phyloP scores from a whole-genome alignment of 208 protist genomes.

The Naegleria fowleri region DNA sequence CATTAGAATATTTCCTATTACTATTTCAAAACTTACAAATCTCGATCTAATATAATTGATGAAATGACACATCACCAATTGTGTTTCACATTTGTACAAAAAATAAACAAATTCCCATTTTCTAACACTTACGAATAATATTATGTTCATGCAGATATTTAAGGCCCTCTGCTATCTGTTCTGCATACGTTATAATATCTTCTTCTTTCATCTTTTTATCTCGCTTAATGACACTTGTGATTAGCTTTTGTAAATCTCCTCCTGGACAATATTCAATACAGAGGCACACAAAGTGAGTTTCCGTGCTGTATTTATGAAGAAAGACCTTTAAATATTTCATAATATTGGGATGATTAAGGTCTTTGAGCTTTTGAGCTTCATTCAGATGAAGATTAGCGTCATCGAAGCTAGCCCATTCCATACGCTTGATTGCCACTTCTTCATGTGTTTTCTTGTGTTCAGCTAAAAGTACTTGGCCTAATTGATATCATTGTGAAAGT shows the following conservation, averaged over 20 bases:
- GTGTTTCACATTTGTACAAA: too few relatives aligned
- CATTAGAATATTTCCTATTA: too few relatives aligned
- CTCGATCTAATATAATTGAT: neutral
- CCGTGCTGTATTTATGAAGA: neutral
- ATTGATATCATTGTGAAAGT: too few relatives aligned
- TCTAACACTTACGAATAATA: neutral
- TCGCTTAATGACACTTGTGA: neutral
- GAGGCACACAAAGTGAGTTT: slow-evolving; percentile 14
- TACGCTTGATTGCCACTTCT: slow-evolving; percentile 1
- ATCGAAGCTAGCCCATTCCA: neutral
- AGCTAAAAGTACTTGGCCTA: neutral
- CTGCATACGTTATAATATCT: neutral
- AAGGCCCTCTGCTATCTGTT: neutral
- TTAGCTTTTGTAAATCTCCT: neutral
- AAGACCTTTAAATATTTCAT: slow-evolving; percentile 12
- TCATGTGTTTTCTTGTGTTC: slow-evolving; percentile 24
- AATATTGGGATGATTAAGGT: neutral
- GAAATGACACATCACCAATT: neutral
- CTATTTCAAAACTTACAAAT: neutral
- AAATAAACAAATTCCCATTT: too few relatives aligned
- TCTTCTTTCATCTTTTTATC: neutral
- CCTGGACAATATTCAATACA: neutral
- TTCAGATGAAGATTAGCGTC: neutral
- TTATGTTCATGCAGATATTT: neutral
- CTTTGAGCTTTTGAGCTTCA: neutral